Percentiles rank a stretch among this genome's conserved stretches.
phyloP scores from a whole-genome alignment of 208 protist genomes.

The Trypanosoma cruzi region DNA sequence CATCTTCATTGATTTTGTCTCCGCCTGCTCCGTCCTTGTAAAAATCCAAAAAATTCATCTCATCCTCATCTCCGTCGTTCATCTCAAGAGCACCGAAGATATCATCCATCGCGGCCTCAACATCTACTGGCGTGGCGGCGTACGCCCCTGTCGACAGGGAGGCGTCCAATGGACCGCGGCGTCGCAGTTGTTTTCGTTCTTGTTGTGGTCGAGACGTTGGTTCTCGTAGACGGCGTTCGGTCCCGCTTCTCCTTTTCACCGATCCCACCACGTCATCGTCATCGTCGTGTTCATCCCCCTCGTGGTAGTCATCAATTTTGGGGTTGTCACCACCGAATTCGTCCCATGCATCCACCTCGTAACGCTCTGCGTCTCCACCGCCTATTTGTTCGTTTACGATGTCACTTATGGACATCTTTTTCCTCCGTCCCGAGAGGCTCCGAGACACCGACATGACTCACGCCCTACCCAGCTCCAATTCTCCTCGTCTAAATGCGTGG shows the following conservation, averaged over 20 bases:
- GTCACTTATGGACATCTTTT: slow-evolving; percentile 65
- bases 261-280: slow-evolving; percentile 21
- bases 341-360: slow-evolving; percentile 21
- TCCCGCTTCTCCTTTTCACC: neutral
- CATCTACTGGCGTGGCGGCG: slow-evolving; percentile 54
- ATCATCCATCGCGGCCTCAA: slow-evolving; percentile 67
- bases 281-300: slow-evolving; percentile 16
- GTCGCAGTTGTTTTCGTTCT: slow-evolving; percentile 44
- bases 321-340: slow-evolving; percentile 21
- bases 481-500: no score
- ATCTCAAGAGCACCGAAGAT: slow-evolving; percentile 82
- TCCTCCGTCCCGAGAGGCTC: slow-evolving; percentile 16
- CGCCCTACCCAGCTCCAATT: neutral
- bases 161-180: slow-evolving; percentile 72
- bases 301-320: slow-evolving; percentile 25
- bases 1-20: slow-evolving; percentile 21
- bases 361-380: neutral
- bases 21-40: neutral
- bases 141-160: slow-evolving; percentile 66
- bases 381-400: slow-evolving; percentile 72
- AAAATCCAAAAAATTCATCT: neutral
- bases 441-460: slow-evolving; percentile 19
- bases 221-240: neutral
- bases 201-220: slow-evolving; percentile 5
- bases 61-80: slow-evolving; percentile 63